Evolutionary conservation across 257 asterid genomes (phyloP), one percentile per base, ranked within the genome.

Genomic region (Haberlea rhodopensis): DNA sequence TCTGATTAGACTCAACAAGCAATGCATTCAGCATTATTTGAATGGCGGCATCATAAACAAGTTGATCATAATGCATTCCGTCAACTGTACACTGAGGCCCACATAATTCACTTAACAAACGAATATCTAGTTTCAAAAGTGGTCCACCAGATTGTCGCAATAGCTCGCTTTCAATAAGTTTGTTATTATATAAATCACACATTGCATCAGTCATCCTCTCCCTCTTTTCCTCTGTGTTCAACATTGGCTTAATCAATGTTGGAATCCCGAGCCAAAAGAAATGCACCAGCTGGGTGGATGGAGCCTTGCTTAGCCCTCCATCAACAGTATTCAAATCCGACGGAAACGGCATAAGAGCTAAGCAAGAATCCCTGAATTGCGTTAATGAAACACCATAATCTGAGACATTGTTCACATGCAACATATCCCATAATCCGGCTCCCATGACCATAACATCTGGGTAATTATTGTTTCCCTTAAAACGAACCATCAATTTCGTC

Each of bases 181-280:
- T 84, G 19, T 78, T 75, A 4, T 81, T 85, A 40, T 86, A 94
- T 64, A 80, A 73, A 72, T 66, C 55, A 68, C 70, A 82, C 73
- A 81, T 68, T 45, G 28, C 55, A 7, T 73, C 71, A 13, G 80
- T 80, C 99, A 94, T 84, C 73, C 65, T 94, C 70, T 75, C 86
- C 79, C 78, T 80, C 82, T 94, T 94, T 66, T 80, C 95, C 57
- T 78, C 81, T 1, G 95, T 87, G 68, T 86, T 94, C 73, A 90
- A 73, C 85, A 79, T 82, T 3, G 89, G 77, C 27, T 82, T 81
- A 61, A 94, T 71, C 84, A 94, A 74, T 11, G 75, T 85, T 6
- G 99, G 97, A 95, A 90, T 85, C 23, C 95, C 92, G 10, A 94
- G 76, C 99, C 99, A 94, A 73, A 94, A 88, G 75, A 94, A 67